phyloP scores from a whole-genome alignment of 176 grass and related monocot species.

The Aegilops bicornis region DNA sequence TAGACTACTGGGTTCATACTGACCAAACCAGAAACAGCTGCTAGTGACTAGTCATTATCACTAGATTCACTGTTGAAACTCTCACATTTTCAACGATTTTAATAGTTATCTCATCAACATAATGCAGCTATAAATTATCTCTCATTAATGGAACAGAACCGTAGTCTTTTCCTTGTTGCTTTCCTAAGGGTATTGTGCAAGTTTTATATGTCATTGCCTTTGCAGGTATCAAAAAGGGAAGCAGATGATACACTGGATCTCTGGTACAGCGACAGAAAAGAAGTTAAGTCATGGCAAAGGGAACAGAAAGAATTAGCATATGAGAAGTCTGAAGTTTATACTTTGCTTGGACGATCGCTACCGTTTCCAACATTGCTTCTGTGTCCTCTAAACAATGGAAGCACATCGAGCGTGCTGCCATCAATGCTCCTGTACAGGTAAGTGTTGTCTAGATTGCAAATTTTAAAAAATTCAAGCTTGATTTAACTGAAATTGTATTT shows the following conservation, averaged over 20 bases:
- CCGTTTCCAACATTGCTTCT: conserved; percentile 52
- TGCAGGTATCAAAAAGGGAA: conserved; percentile 74
- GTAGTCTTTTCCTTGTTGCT: not conserved
- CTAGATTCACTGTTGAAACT: conserved; percentile 4
- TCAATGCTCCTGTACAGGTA: conserved; percentile 98
- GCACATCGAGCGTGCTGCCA: conserved; percentile 94
- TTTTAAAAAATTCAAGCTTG: conserved; percentile 5
- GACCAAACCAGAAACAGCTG: not conserved
- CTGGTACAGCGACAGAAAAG: conserved; percentile 86
- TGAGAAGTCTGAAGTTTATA: conserved; percentile 57
- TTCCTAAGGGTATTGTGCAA: not conserved
- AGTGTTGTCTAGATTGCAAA: conserved; percentile 29
- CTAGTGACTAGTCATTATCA: not conserved
- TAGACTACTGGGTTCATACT: not conserved
- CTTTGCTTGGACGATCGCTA: conserved; percentile 82
- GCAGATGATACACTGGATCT: conserved; percentile 70
- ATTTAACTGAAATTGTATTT: conserved; percentile 8
- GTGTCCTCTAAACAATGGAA: conserved; percentile 50
- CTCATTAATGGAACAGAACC: not conserved
- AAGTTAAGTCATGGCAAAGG: conserved; percentile 76
- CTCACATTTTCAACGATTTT: not conserved
- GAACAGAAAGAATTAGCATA: conserved; percentile 56
- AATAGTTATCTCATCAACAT: not conserved
- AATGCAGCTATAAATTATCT: not conserved
- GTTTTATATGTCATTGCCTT: conserved; percentile 22